A percentile compares a stretch with the other conserved stretches of the same genome.
Evolutionary conservation across 2,329 filamentous ascomycete species (phyloP).

Genomic region (Paecilomyces sp.): DNA sequence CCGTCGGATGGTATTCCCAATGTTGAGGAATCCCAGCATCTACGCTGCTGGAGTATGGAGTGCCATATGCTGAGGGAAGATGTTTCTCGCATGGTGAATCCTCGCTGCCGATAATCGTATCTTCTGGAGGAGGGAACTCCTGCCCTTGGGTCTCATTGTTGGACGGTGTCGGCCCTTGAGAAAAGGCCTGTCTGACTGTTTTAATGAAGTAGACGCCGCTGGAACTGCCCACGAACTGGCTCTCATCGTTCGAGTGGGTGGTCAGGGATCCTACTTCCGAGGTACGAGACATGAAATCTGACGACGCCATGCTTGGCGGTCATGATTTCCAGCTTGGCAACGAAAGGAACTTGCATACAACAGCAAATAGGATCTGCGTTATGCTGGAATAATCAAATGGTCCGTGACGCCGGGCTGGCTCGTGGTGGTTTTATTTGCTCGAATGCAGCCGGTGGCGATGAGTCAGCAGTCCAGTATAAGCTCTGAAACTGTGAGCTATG

Average conservation of each 20-base stretch:
- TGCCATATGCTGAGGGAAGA: constrained; percentile 6
- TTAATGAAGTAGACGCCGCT: constrained; percentile 50
- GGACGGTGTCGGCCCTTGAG: constrained; percentile 21
- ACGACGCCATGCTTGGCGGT: constrained; percentile 17
- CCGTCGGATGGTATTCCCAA: constrained; percentile 22
- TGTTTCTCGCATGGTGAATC: constrained; percentile 13
- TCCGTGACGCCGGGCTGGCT: background rate
- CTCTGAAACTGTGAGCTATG: background rate
- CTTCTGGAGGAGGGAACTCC: constrained; percentile 22
- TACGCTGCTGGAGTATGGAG: constrained; percentile 1
- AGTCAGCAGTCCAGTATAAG: background rate
- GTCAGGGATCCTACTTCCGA: constrained; percentile 38
- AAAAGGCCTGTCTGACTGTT: constrained; percentile 47
- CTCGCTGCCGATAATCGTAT: constrained; percentile 21
- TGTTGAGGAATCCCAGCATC: constrained; percentile 7
- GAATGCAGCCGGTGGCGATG: background rate
- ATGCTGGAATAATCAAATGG: background rate
- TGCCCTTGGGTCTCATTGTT: constrained; percentile 8
- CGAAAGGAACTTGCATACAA: background rate
- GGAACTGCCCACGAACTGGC: constrained; percentile 47
- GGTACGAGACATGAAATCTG: constrained; percentile 17
- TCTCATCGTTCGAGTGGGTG: constrained; percentile 37
- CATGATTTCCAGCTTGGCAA: constrained; percentile 10
- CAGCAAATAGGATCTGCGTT: background rate
- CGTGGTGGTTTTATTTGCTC: background rate